A percentile compares a stretch with the other conserved stretches of the same genome.
Conservation (phyloP, 2,329 filamentous ascomycete species). For the Lachnellula cervina region DNA sequence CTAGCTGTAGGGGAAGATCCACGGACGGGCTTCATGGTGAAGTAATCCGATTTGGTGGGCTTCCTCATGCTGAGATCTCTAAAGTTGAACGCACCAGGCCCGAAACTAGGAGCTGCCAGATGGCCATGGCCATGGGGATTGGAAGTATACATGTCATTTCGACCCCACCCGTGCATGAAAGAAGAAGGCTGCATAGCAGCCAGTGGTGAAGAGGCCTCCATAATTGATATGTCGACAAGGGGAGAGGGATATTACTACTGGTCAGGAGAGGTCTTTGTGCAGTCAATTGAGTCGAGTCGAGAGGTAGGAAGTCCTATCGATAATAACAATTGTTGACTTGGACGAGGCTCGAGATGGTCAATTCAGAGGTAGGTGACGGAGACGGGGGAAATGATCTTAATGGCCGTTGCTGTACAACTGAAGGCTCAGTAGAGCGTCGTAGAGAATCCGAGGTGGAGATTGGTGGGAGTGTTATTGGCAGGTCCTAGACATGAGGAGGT, state of each 20-base stretch:
- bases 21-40: constrained; percentile 69
- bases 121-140: constrained; percentile 40
- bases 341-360: constrained; percentile 7
- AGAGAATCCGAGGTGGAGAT: constrained; percentile 7
- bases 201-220: constrained; percentile 92
- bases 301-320: constrained; percentile 10
- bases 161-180: constrained; percentile 58
- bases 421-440: neutral
- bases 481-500: constrained; percentile 22
- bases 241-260: neutral
- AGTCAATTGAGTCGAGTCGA: constrained; percentile 13
- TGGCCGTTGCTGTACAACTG: constrained; percentile 2
- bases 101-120: constrained; percentile 48
- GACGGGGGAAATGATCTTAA: constrained; percentile 1
- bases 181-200: constrained; percentile 82
- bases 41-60: constrained; percentile 68
- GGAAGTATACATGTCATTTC: constrained; percentile 48
- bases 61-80: constrained; percentile 68
- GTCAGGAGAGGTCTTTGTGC: constrained; percentile 6
- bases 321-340: constrained; percentile 12
- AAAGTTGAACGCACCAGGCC: constrained; percentile 68
- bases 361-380: constrained; percentile 2
- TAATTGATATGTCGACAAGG: constrained; percentile 37
- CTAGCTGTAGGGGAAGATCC: constrained; percentile 89
- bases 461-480: constrained; percentile 17